These are phyloP conservation scores for Cucumis cinereus DNA, from an alignment of 306 rosid species.

Conservation along the genomic window DNA sequence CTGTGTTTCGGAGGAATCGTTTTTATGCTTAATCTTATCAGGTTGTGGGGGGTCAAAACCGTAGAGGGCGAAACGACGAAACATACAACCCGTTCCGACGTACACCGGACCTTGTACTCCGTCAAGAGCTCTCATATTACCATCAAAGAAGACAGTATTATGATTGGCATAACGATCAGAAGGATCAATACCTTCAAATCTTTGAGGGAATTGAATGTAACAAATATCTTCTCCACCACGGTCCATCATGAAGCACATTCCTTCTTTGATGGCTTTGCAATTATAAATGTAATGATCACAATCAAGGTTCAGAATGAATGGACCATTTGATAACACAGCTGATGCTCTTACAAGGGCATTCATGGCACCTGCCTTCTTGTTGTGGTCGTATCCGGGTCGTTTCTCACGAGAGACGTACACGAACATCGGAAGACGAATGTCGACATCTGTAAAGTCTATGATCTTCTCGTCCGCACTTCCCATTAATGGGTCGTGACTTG, in stretches of 20 bases:
- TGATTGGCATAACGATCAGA: conserved; percentile 89
- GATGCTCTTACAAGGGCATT: conserved; percentile 70
- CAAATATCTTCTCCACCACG: conserved; percentile 63
- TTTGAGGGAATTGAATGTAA: conserved; percentile 92
- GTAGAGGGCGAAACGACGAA: conserved; percentile 65
- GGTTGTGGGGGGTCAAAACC: conserved; percentile 69
- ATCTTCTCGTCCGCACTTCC: conserved; percentile 33
- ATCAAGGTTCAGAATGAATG: conserved; percentile 83
- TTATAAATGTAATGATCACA: conserved; percentile 81
- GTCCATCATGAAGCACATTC: conserved; percentile 95
- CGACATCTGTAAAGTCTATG: conserved; percentile 50
- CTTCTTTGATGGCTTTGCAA: conserved; percentile 83
- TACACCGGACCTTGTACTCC: conserved; percentile 68
- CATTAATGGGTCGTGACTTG: conserved; percentile 27
- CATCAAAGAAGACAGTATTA: conserved; percentile 82
- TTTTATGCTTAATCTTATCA: conserved; percentile 8
- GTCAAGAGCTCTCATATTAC: conserved; percentile 44
- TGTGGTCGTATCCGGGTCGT: conserved; percentile 79
- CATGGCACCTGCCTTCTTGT: conserved; percentile 98
- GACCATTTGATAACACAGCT: conserved; percentile 78
- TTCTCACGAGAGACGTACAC: conserved; percentile 83
- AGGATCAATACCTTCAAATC: conserved; percentile 91
- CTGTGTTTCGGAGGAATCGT: conserved; percentile 14
- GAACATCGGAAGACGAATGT: conserved; percentile 67
- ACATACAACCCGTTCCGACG: conserved; percentile 89